A percentile compares a stretch with the other conserved stretches of the same genome.
Conservation (phyloP, 176 grass and related monocot species). For the Hsuehochloa calcarea region DNA sequence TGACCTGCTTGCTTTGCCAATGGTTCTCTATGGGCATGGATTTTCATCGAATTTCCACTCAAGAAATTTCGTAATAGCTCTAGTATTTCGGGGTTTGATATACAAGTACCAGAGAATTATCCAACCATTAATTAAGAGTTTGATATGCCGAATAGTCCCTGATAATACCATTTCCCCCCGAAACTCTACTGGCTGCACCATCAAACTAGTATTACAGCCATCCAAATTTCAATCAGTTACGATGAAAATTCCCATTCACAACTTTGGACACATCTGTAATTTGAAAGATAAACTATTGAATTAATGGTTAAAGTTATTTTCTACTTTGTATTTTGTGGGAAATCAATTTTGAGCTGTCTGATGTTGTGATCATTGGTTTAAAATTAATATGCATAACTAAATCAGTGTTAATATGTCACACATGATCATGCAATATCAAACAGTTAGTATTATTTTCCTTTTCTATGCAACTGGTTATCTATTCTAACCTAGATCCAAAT, state of each 20-base stretch:
- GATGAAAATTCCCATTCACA: background rate
- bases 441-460: background rate
- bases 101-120: background rate
- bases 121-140: slow-evolving; percentile 6
- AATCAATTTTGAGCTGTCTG: background rate
- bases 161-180: background rate
- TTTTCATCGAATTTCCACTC: background rate
- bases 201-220: background rate
- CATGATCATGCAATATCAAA: background rate
- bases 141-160: background rate
- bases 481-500: background rate
- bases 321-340: background rate
- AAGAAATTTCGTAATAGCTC: slow-evolving; percentile 6
- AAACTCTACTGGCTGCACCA: background rate
- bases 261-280: background rate
- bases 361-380: background rate
- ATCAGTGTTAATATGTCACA: background rate
- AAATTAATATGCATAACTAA: background rate
- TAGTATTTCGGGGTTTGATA: background rate
- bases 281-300: slow-evolving; percentile 10
- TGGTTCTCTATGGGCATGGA: background rate
- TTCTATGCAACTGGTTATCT: background rate
- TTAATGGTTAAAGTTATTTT: background rate
- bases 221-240: background rate
- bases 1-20: background rate